phyloP scores from a whole-genome alignment of 176 grass and related monocot genomes.

The Triticum dicoccoides region DNA sequence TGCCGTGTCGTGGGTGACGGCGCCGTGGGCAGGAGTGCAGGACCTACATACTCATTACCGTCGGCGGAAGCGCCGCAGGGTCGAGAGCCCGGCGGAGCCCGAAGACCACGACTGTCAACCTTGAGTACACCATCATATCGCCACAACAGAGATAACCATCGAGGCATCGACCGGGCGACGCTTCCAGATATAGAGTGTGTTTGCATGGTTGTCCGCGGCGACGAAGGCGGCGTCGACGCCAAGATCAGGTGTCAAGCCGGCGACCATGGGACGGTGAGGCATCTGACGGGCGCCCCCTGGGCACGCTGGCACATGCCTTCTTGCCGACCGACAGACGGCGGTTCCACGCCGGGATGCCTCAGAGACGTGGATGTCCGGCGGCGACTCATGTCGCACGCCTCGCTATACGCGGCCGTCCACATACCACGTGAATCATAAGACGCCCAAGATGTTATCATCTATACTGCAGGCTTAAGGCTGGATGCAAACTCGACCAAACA shows the following conservation, averaged over 20 bases:
- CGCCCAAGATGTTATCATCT: too few relatives aligned
- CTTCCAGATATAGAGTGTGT: slow-evolving; percentile 56
- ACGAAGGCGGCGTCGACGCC: slow-evolving; percentile 53
- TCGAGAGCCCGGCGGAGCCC: too few relatives aligned
- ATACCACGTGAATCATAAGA: too few relatives aligned
- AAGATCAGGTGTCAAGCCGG: slow-evolving; percentile 64
- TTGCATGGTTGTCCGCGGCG: slow-evolving; percentile 53
- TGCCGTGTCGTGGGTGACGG: too few relatives aligned
- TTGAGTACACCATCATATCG: too few relatives aligned
- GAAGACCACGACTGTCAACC: too few relatives aligned
- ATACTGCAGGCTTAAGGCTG: too few relatives aligned
- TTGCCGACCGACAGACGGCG: slow-evolving; percentile 67
- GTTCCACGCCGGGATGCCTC: slow-evolving; percentile 69
- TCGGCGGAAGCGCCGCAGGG: too few relatives aligned
- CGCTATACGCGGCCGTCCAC: neutral
- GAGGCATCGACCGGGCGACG: slow-evolving; percentile 38
- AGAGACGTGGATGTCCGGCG: slow-evolving; percentile 60
- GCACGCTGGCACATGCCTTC: slow-evolving; percentile 85
- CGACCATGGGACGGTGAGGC: slow-evolving; percentile 68
- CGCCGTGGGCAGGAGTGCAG: too few relatives aligned
- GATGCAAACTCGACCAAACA: too few relatives aligned
- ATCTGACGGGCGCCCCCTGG: slow-evolving; percentile 63
- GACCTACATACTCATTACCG: too few relatives aligned
- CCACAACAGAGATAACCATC: too few relatives aligned
- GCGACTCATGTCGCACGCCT: slow-evolving; percentile 26